Evolutionary conservation across 23 red algal species (phyloP), one percentile per base, ranked within the genome.

Genomic region (Gracilariopsis chorda): DNA sequence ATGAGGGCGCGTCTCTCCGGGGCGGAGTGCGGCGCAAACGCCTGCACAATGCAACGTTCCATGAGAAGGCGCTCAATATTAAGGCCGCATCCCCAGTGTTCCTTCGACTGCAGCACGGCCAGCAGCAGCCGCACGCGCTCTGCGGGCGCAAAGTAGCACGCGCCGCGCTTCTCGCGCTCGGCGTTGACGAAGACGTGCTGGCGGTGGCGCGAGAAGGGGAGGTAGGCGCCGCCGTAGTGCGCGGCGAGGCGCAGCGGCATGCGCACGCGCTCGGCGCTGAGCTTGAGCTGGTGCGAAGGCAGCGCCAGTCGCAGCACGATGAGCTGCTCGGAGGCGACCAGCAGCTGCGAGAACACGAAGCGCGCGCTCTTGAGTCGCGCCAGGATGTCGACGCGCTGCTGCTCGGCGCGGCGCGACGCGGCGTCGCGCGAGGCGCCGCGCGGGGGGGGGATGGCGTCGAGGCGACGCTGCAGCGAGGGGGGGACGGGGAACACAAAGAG

Each of bases 321-420:
- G 25, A 76, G 36, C 41, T 52, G 48, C 43, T 85, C 91, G 2
- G 80, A 86, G 28, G 91, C 69, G 0, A 94, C 81, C 0, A 71
- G 40, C 53, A 94, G 44, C 59, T 94, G 91, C 53, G 79, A 86
- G 41, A 87, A 94, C 39, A 87, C 80, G 48, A 94, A 94, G 52
- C 91, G 80, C 1, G 91, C 91, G 17, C 78, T 86, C 45, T 60
- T 84, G 29, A 94, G 42, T 7, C 91, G 62, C 1, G 91, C 59
- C n/a, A 94, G 65, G 33, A 94, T 86, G 21, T 79, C 67, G 39
- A 94, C 91, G 16, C 91, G 91, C 33, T 83, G 29, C 53, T 62
- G 13, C 13, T 28, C 57, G n/a, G 53, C 53, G 53, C 4, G 53
- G 6, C 53, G 4, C 14, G n/a, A 4, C 33, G 25, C 8, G 53